Base-by-base conservation (phyloP, 140 eudicot species). In the Flaveria floridana region DNA sequence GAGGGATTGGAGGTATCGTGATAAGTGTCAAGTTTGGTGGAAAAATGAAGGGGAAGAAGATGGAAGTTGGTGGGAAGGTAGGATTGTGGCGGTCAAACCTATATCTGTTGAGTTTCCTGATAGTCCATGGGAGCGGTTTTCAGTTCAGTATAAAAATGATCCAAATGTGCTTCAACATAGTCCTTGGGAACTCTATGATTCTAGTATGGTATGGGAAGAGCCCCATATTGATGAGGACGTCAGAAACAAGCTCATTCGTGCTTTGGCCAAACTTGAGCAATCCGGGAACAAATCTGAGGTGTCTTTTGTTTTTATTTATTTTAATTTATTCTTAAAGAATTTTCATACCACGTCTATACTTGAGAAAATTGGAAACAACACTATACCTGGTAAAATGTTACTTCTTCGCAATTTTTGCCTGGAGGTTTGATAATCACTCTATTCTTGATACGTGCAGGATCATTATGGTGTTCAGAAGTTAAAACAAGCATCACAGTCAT, bases 11-110 rank as follows among this genome's bases (percentile, higher is more conserved):
- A 84, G 95, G 7, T 50, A 26, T 18, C 85, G 97, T 9, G 97
- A 90, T 63, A 94, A 90, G 68, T 94, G 99, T 66, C 90, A 87
- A 74, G 97, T 94, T 16, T 94, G 97, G 96, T 94, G 99, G 99
- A 85, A 85, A 74, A 82, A 88, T 20, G 90, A 86, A 47, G 95
- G 79, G 0, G 89, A 79, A 51, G 96, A 86, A 77, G 87, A 76
- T 15, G 97, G 97, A 72, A 76, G 81, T 23, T 92, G 95, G 96
- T 94, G 99, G 99, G 89, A 85, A 23, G 99, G 99, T 18, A 71
- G 96, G 69, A 78, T 94, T 42, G 74, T 83, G 69, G 74, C 65
- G 9, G 91, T 94, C 72, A 85, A 82, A 74, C 71, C 97, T 39
- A 94, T 90, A 71, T 84, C 87, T 44, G 59, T 13, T 41, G 97